Base-by-base conservation (phyloP, 2,329 filamentous ascomycete species). In the Fulvia fulva region DNA sequence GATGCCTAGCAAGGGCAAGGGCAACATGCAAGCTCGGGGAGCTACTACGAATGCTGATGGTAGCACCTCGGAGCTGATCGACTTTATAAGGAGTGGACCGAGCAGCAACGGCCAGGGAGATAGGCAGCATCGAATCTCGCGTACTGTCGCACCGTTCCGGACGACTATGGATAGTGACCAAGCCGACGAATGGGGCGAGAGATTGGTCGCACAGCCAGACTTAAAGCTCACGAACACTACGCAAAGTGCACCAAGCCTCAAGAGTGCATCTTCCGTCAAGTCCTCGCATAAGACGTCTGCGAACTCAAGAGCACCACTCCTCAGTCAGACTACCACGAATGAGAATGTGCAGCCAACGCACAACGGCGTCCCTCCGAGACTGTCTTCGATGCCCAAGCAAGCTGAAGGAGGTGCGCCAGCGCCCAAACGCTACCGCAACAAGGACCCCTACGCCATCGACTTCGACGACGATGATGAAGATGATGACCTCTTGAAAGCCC, bases 401-500 rank as follows among this genome's bases (percentile, higher is more conserved):
- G 37, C 45, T 8, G 53, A 43, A 11, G 49, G 53, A 3, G 32
- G 25, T 21, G 60, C 55, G 43, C 59, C 62, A 6, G 41, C 52
- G 11, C 84, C 89, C 55, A 96, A 89, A 69, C 89, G 87, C 46
- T 84, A 87, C 47, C 86, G 90, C 26, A 85, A 91, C 53, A 89
- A 84, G 57, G 94, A 99, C 68, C 94, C 93, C 0, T 97, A 97
- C 65, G 90, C 91, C n/a, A 90, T 97, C 63, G 92, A 97, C 69
- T 79, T 74, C 4, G 73, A 74, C 5, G 80, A 86, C 8, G 81
- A 84, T 14, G 81, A 86, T 1, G 64, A 64, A 23, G 60, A 63
- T 23, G 61, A 61, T 14, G 78, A 84, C 28, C 71, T 81, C 21
- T 73, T 80, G 22, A 77, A 74, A 7, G 75, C 75, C 14, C 74